Base-by-base conservation (phyloP, 352 stramenopile genomes). In the Poterioochromonas sp. region DNA sequence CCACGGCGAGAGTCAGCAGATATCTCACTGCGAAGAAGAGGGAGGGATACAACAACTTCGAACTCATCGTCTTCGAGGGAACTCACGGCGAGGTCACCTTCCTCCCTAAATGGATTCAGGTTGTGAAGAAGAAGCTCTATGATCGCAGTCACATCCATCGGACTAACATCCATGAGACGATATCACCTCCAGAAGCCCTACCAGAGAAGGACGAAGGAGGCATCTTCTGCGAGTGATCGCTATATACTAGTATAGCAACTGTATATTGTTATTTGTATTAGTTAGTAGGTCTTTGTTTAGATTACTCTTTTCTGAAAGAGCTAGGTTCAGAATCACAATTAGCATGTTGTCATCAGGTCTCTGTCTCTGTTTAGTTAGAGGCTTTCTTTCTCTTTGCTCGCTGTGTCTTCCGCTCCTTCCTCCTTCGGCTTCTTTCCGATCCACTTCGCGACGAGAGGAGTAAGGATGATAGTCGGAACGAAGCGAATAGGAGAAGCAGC, bases 401-500 rank as follows among this genome's bases (percentile, higher is more conserved):
- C 47, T 58, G 47, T 58, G 47, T 58, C 81, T 76, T 29, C 74
- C 5, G 43, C 47, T 79, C 40, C 76, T 82, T 64, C 79, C 44
- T 82, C 80, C 51, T 85, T 84, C 26, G 81, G 80, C 58, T 91
- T 86, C 81, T 90, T 93, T 70, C 88, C 88, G 76, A 94, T 86
- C 40, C 90, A 83, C 73, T 89, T 91, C n/a, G 89, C 89, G 1
- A 94, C 88, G 20, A 91, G 80, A 26, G 89, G 89, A 58, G 89
- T 94, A 77, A 94, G 86, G 26, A 89, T 43, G 1, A 94, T 87
- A 58, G 89, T 94, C 0, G 89, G 89, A 58, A 88, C 88, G 77
- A 94, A 94, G 58, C 89, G 84, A 76, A 94, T 91, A 11, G 89
- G 89, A 81, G 85, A 91, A 11, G 88, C 87, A 15, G 89, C 89